phyloP scores from a whole-genome alignment of 2,329 filamentous ascomycete genomes.

The Curvularia hawaiiensis region DNA sequence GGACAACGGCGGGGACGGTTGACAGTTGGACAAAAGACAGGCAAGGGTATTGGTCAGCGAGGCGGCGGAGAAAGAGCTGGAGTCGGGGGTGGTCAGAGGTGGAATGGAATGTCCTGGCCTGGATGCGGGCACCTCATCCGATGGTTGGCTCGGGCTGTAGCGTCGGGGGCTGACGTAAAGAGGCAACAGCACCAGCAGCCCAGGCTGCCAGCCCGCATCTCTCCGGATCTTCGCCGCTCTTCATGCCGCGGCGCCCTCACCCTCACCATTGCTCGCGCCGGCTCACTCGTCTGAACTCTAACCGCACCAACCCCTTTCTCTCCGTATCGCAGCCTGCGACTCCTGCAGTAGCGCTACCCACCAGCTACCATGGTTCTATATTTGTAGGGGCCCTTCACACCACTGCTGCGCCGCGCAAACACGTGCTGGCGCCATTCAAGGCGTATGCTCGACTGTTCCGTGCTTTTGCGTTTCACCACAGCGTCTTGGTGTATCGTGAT shows the following conservation, averaged over 20 bases:
- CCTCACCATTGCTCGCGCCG: not conserved
- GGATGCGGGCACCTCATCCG: slow-evolving; percentile 12
- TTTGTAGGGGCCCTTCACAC: not conserved
- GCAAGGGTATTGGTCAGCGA: slow-evolving; percentile 15
- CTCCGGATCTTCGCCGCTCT: slow-evolving; percentile 9
- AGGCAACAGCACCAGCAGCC: slow-evolving; percentile 4
- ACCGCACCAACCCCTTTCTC: not conserved
- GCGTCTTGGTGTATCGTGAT: not conserved
- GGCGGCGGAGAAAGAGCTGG: slow-evolving; percentile 3
- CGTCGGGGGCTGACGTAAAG: slow-evolving; percentile 8
- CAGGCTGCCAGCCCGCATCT: not conserved
- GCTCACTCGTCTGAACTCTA: not conserved
- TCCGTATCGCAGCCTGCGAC: not conserved
- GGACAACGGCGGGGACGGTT: slow-evolving; percentile 11
- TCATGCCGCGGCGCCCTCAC: not conserved
- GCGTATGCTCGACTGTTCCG: not conserved
- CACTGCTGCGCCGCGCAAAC: not conserved
- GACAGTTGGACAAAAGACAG: not conserved
- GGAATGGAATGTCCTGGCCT: slow-evolving; percentile 3
- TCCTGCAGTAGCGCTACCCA: slow-evolving; percentile 3
- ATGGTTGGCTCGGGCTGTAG: slow-evolving; percentile 8
- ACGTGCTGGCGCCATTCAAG: not conserved
- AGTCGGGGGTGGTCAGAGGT: slow-evolving; percentile 5
- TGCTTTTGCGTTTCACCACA: slow-evolving; percentile 5
- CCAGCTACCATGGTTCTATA: not conserved